Base-by-base conservation (phyloP, 1,284 basidiomycete genomes). In the Takashimella tepidaria region DNA sequence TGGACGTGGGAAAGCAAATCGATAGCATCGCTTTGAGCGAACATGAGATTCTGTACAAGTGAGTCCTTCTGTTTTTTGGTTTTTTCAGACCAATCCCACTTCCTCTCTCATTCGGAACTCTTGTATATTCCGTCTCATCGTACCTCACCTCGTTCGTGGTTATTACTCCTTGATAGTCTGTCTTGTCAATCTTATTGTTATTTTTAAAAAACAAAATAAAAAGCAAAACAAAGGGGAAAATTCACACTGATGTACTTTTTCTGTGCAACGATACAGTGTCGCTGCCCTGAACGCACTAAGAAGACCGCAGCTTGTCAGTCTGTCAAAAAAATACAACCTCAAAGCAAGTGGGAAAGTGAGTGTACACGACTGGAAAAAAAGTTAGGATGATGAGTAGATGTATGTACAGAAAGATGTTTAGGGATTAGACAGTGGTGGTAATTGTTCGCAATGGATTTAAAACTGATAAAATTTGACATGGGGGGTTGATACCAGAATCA, bases 291-390 rank as follows among this genome's bases (percentile, higher is more conserved):
- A 65, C 47, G 64, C 69, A 3, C 61, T 74, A 6, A 70, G 72
- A 50, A 59, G 74, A n/a, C 67, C 70, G 55, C 73, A 76, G 54
- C 68, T 76, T 12, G 58, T 73, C 3, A 69, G 68, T 19, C 53
- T 76, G 4, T 74, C 72, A 16, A 73, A 72, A 56, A 62, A 66
- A 49, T 74, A 73, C 56, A 67, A 66, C 6, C 63, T 74, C 45
- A 73, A 64, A 51, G 70, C 72, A 4, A 69, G 62, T 49, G 74
- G 74, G 21, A 76, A 75, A 66, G 73, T 73, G 19, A 46, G 66
- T 55, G 12, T 16, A 37, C 31, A 37, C n/a, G n/a, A n/a, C n/a
- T n/a, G n/a, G n/a, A n/a, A n/a, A n/a, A n/a, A n/a, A n/a, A n/a
- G n/a, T n/a, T n/a, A n/a, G n/a, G n/a, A n/a, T n/a, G n/a, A n/a